phyloP scores from a whole-genome alignment of 768 basidiomycete species.

The Leccinum disarticulatum region DNA sequence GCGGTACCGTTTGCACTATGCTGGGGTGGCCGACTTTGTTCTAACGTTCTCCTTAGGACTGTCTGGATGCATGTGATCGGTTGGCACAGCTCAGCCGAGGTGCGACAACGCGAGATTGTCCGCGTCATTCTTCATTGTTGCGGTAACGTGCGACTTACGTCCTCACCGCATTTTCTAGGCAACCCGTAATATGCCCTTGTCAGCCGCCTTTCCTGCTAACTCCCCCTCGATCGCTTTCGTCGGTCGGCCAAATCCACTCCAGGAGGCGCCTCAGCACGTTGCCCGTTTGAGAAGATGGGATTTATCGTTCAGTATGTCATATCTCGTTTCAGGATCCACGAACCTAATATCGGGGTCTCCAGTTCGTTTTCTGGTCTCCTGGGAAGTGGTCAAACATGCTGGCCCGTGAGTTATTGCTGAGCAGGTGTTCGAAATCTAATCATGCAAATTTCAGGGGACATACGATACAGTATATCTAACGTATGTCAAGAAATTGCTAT shows the following conservation, averaged over 20 bases:
- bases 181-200: constrained; percentile 94
- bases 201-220: constrained; percentile 35
- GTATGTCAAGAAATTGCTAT: constrained; percentile 71
- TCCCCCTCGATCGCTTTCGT: no score
- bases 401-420: constrained; percentile 67
- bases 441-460: constrained; percentile 28
- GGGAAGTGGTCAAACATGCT: constrained; percentile 95
- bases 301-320: no score
- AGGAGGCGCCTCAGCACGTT: no score
- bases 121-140: constrained; percentile 91
- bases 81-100: constrained; percentile 77
- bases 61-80: constrained; percentile 90
- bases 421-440: background rate
- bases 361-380: constrained; percentile 93
- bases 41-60: constrained; percentile 60
- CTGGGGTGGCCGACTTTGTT: background rate
- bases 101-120: constrained; percentile 94
- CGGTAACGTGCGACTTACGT: constrained; percentile 61
- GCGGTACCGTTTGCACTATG: constrained; percentile 20
- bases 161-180: constrained; percentile 46
- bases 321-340: background rate
- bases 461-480: constrained; percentile 60
- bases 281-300: no score
- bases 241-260: no score
- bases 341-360: background rate